Percentiles rank a stretch among this genome's conserved stretches.
Evolutionary conservation across 1,139 yeast genomes (phyloP).

Genomic region (Groenewaldozyma auringiensis): DNA sequence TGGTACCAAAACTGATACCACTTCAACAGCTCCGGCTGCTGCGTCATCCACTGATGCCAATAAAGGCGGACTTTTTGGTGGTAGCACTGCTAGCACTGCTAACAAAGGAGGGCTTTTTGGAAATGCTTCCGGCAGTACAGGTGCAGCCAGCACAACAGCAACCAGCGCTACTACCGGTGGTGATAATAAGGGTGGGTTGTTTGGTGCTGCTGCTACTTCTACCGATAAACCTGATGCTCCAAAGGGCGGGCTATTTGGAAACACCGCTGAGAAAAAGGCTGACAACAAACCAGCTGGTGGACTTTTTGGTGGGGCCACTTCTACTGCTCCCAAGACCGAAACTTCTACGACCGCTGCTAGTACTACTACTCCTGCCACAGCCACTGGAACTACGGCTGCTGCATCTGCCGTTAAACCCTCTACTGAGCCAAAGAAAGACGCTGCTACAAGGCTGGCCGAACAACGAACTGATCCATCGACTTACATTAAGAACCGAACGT

Average conservation of each 20-base stretch:
- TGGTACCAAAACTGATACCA: not conserved
- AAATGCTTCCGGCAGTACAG: too few species aligned
- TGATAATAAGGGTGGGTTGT: not conserved
- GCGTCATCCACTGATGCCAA: not conserved
- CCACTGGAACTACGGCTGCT: slow-evolving; percentile 11
- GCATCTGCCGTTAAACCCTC: slow-evolving; percentile 21
- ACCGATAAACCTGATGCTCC: not conserved
- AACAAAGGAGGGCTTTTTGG: not conserved
- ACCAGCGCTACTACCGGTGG: not conserved
- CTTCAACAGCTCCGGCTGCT: too few species aligned
- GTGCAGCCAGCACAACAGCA: not conserved
- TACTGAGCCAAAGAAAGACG: slow-evolving; percentile 7
- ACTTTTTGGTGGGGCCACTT: slow-evolving; percentile 5
- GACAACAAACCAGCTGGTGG: not conserved
- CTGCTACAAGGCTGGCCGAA: slow-evolving; percentile 2
- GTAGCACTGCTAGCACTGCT: not conserved
- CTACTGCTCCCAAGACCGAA: slow-evolving; percentile 2
- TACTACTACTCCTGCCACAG: slow-evolving; percentile 12
- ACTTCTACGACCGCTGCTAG: slow-evolving; percentile 9
- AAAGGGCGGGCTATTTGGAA: not conserved
- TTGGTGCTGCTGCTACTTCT: slow-evolving; percentile 2
- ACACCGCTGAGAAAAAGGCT: not conserved
- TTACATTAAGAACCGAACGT: slow-evolving; percentile 79
- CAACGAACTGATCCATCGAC: slow-evolving; percentile 42
- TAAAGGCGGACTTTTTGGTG: not conserved